phyloP scores from a whole-genome alignment of 192 early-diverging fungal species.

The Rhizophlyctis rosea region DNA sequence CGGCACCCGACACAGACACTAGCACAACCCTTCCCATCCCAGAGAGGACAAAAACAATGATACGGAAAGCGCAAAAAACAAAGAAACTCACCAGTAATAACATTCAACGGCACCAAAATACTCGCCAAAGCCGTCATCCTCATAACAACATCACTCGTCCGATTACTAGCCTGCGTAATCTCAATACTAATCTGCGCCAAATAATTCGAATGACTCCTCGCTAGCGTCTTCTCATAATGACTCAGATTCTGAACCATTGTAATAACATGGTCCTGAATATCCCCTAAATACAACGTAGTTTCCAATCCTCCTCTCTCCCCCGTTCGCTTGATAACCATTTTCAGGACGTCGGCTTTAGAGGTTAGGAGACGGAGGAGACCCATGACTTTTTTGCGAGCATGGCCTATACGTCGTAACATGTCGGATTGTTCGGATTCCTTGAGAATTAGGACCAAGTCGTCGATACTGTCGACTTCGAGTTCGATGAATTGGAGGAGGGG shows the following conservation, averaged over 20 bases:
- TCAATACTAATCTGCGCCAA: slow-evolving; percentile 77
- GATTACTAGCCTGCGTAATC: slow-evolving; percentile 62
- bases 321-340: slow-evolving; percentile 62
- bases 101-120: slow-evolving; percentile 86
- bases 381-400: slow-evolving; percentile 69
- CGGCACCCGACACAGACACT: not conserved
- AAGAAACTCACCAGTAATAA: slow-evolving; percentile 69
- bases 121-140: slow-evolving; percentile 84
- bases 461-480: slow-evolving; percentile 91
- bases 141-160: slow-evolving; percentile 84
- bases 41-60: not conserved
- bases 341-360: slow-evolving; percentile 70
- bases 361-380: slow-evolving; percentile 60
- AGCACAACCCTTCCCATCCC: not conserved
- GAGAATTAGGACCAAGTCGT: slow-evolving; percentile 91
- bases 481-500: slow-evolving; percentile 85
- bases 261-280: slow-evolving; percentile 70
- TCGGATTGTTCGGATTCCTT: slow-evolving; percentile 80
- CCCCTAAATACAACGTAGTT: slow-evolving; percentile 55
- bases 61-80: no score
- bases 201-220: slow-evolving; percentile 75
- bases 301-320: slow-evolving; percentile 46
- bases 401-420: slow-evolving; percentile 74
- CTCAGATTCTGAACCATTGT: slow-evolving; percentile 64
- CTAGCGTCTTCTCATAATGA: slow-evolving; percentile 73